Evolutionary conservation across 805 yeast genomes (phyloP).

Genomic region (Wilhelminamyces savonicus): DNA sequence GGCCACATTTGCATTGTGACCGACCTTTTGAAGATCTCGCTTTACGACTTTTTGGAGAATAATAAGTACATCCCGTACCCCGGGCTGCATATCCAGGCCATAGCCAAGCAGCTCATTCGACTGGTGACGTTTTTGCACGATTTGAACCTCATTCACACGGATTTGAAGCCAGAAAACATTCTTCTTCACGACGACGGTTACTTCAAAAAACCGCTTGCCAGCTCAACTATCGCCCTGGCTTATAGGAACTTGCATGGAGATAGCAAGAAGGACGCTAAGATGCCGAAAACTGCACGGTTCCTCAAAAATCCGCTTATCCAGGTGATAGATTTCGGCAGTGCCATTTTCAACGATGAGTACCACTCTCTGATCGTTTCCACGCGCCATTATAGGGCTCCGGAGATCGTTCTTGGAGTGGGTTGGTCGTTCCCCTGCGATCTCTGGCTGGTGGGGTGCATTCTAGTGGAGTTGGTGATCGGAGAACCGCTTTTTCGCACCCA

Average conservation of each 20-base stretch:
- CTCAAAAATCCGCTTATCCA: constrained; percentile 77
- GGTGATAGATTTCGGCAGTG: constrained; percentile 95
- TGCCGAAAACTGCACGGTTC: constrained; percentile 37
- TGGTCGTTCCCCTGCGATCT: constrained; percentile 97
- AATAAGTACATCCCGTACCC: constrained; percentile 89
- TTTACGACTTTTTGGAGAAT: constrained; percentile 83
- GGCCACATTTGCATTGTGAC: constrained; percentile 94
- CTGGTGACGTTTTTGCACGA: constrained; percentile 89
- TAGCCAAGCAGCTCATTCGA: constrained; percentile 77
- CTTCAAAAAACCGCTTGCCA: constrained; percentile 27
- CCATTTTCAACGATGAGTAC: constrained; percentile 88
- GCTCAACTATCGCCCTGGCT: constrained; percentile 27
- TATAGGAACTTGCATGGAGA: constrained; percentile 17
- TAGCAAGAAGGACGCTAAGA: constrained; percentile 13
- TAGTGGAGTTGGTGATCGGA: constrained; percentile 88
- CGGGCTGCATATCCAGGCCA: constrained; percentile 84
- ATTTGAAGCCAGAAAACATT: constrained; percentile 93
- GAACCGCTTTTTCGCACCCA: constrained; percentile 93
- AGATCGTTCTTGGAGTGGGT: constrained; percentile 87
- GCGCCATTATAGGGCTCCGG: constrained; percentile 96
- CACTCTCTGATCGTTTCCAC: constrained; percentile 92
- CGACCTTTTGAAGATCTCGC: constrained; percentile 74
- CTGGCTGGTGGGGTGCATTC: constrained; percentile 94
- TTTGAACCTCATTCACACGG: constrained; percentile 87
- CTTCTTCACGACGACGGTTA: constrained; percentile 53